Percentiles rank a stretch among this genome's conserved stretches.
phyloP scores from a whole-genome alignment of 108 stramenopile genomes.

The Conticribra weissflogii region DNA sequence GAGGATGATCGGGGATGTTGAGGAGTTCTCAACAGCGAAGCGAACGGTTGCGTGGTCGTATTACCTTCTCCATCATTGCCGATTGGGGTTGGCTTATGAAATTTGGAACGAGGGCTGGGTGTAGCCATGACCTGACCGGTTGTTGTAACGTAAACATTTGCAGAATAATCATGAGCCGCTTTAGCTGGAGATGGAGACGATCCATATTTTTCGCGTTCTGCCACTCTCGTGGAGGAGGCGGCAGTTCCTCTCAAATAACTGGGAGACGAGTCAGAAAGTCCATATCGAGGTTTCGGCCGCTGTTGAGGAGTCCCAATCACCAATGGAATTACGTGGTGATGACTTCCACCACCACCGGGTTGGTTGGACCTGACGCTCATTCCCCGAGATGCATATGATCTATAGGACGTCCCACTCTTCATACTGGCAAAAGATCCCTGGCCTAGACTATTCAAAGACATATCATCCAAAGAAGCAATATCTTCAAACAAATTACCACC shows the following conservation, averaged over 20 bases:
- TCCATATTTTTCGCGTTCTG: background rate
- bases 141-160: slow-evolving; percentile 35
- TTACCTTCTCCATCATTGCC: background rate
- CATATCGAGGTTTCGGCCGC: slow-evolving; percentile 13
- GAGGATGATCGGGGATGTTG: slow-evolving; percentile 7
- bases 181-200: slow-evolving; percentile 10
- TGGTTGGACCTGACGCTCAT: background rate
- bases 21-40: slow-evolving; percentile 39
- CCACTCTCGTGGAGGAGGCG: slow-evolving; percentile 5
- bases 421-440: slow-evolving; percentile 31
- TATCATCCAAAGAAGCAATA: slow-evolving; percentile 39
- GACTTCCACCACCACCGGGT: background rate
- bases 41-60: slow-evolving; percentile 33
- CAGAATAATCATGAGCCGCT: slow-evolving; percentile 30
- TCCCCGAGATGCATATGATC: slow-evolving; percentile 41
- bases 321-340: slow-evolving; percentile 22
- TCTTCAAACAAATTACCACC: slow-evolving; percentile 49
- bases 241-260: slow-evolving; percentile 25
- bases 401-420: slow-evolving; percentile 34
- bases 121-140: slow-evolving; percentile 41
- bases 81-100: slow-evolving; percentile 2
- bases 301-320: slow-evolving; percentile 40
- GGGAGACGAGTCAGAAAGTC: slow-evolving; percentile 7
- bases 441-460: slow-evolving; percentile 47
- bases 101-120: slow-evolving; percentile 26